Conservation (phyloP, 139 green algal genomes). For the Picochlorum sp. region DNA sequence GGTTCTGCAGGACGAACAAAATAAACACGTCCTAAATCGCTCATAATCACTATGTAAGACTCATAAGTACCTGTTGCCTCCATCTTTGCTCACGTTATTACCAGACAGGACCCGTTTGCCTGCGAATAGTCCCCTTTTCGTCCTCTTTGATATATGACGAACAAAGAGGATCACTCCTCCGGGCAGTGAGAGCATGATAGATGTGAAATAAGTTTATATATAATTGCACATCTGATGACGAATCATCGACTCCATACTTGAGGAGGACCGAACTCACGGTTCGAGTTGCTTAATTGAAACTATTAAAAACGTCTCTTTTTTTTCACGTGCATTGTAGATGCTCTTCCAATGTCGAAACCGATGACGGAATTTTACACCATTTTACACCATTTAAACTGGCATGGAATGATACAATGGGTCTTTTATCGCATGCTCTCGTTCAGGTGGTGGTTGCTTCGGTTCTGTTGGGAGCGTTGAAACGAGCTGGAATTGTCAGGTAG, state of each 20-base stretch:
- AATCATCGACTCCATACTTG: no score
- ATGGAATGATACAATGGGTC: constrained; percentile 18
- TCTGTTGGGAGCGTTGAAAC: constrained; percentile 30
- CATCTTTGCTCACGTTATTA: constrained; percentile 77
- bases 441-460: constrained; percentile 21
- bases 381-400: neutral
- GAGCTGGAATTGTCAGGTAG: constrained; percentile 26
- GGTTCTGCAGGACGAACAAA: constrained; percentile 39
- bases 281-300: neutral
- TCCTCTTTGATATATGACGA: constrained; percentile 24
- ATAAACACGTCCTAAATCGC: neutral
- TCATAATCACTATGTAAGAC: neutral
- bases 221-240: no score
- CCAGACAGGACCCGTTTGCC: constrained; percentile 54
- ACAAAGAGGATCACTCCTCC: constrained; percentile 15
- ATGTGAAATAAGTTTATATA: neutral
- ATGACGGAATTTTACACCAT: neutral
- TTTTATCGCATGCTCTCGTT: constrained; percentile 1
- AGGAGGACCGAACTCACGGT: no score
- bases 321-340: no score
- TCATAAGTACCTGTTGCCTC: constrained; percentile 66
- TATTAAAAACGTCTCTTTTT: neutral
- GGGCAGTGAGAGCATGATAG: constrained; percentile 7
- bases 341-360: neutral
- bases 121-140: constrained; percentile 55